Evolutionary conservation across 1,139 yeast species (phyloP).

Genomic region (Blastobotrys illinoisensis): DNA sequence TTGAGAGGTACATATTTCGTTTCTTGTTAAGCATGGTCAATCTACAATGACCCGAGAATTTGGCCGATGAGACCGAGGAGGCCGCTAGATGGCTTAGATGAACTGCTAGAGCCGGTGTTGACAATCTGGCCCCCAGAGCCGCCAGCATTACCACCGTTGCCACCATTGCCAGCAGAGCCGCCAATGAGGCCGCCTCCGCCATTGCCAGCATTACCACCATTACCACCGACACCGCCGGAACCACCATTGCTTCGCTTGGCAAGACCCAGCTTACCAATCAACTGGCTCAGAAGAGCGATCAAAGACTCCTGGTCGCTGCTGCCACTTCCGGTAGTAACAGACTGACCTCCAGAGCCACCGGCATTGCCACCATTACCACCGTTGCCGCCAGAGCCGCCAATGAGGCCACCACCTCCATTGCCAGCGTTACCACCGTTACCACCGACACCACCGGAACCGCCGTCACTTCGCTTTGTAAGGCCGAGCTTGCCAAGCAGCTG

Average conservation of each 20-base stretch:
- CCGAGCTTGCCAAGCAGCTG: background rate
- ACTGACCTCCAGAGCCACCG: constrained; percentile 3
- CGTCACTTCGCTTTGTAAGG: background rate
- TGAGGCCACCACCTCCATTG: constrained; percentile 1
- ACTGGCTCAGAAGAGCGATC: background rate
- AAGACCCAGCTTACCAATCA: background rate
- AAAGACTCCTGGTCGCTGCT: background rate
- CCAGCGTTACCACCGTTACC: constrained; percentile 2
- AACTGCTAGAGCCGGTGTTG: background rate
- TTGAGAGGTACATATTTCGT: too few relatives aligned
- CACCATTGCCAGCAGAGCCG: constrained; percentile 1
- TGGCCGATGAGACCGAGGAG: background rate
- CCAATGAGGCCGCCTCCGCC: background rate
- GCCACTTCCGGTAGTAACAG: background rate
- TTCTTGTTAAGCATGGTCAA: background rate
- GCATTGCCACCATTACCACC: constrained; percentile 2
- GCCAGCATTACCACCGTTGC: background rate
- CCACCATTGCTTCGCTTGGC: constrained; percentile 1
- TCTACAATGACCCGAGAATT: background rate
- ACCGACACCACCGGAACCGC: constrained; percentile 1
- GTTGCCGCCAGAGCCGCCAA: constrained; percentile 1
- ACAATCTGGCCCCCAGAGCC: constrained; percentile 3
- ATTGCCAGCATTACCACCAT: background rate
- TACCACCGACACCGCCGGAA: background rate
- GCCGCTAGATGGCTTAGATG: background rate